Base-by-base conservation (phyloP, 2,329 filamentous ascomycete species). In the Colletotrichum abscissum region DNA sequence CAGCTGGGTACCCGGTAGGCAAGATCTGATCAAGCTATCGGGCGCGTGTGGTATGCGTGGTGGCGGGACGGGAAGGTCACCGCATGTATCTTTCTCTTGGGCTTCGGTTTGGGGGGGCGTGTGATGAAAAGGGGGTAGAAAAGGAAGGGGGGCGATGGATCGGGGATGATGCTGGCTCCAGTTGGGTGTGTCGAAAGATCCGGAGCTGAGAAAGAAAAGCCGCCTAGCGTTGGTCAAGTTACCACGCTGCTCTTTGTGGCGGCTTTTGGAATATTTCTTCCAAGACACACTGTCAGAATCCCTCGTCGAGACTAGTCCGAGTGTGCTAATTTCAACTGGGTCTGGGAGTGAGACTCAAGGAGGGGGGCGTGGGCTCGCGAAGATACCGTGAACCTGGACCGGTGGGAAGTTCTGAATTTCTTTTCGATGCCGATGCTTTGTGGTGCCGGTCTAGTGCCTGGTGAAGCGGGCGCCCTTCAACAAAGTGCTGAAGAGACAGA, bases 21-120 rank as follows among this genome's bases (percentile, higher is more conserved):
- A 67, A 75, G 74, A 75, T 75, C 74, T 72, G 74, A 74, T 75
- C 72, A 74, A 75, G 74, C 74, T 75, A 75, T 75, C 74, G 69
- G 69, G 72, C 74, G 72, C 70, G 73, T 63, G 72, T 74, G 65
- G 64, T 58, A 35, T 63, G 69, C 59, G 69, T 73, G 72, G 74
- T 75, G 74, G 74, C 74, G 74, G 74, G 72, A 75, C 64, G 60
- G 72, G 63, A 72, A 74, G 72, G 72, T 74, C 67, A 74, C 67
- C 49, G 28, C 60, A 74, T 68, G 74, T 74, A 75, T 69, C 72
- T 64, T 67, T 59, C 38, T 63, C 22, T 5, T 16, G 56, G 73
- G 54, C 30, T 49, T 19, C 9, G 55, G 35, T 26, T 14, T 56
- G 30, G 11, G 24, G 52, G 33, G 26, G 65, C 12, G 46, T 11